phyloP scores from a whole-genome alignment of 768 basidiomycete species.

The Trametes villosa region DNA sequence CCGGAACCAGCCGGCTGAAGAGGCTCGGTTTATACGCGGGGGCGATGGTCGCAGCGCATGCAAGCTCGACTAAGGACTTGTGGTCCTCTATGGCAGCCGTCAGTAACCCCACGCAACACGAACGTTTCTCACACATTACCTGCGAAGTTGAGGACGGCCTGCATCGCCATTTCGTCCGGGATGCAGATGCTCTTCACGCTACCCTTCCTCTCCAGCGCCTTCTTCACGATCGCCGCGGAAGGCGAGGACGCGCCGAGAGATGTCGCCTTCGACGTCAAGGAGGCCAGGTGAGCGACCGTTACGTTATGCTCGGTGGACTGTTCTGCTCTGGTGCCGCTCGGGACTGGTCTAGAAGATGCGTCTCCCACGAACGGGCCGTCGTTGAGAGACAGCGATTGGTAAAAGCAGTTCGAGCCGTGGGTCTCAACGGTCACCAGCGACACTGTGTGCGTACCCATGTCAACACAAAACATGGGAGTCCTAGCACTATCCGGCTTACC shows the following conservation, averaged over 20 bases:
- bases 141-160: slow-evolving; percentile 56
- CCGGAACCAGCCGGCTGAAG: slow-evolving; percentile 56
- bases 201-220: slow-evolving; percentile 65
- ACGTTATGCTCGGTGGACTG: slow-evolving; percentile 50
- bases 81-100: slow-evolving; percentile 60
- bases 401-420: slow-evolving; percentile 74
- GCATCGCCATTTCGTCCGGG: slow-evolving; percentile 73
- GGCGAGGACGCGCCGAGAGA: slow-evolving; percentile 76
- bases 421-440: slow-evolving; percentile 73
- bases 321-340: slow-evolving; percentile 47
- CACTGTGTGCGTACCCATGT: slow-evolving; percentile 41
- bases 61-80: slow-evolving; percentile 73
- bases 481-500: slow-evolving; percentile 42
- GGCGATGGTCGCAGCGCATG: slow-evolving; percentile 70
- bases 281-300: slow-evolving; percentile 57
- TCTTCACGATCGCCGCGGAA: slow-evolving; percentile 61
- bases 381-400: slow-evolving; percentile 69
- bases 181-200: slow-evolving; percentile 61
- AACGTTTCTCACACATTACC: too few species aligned
- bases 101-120: neutral
- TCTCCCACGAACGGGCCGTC: slow-evolving; percentile 37
- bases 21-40: slow-evolving; percentile 64
- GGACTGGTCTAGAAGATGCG: slow-evolving; percentile 40
- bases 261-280: slow-evolving; percentile 65
- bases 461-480: neutral